These are phyloP conservation scores for Cryptococcus amylolentus DNA, from an alignment of 1,284 basidiomycete genomes.

Conservation along the genomic window DNA sequence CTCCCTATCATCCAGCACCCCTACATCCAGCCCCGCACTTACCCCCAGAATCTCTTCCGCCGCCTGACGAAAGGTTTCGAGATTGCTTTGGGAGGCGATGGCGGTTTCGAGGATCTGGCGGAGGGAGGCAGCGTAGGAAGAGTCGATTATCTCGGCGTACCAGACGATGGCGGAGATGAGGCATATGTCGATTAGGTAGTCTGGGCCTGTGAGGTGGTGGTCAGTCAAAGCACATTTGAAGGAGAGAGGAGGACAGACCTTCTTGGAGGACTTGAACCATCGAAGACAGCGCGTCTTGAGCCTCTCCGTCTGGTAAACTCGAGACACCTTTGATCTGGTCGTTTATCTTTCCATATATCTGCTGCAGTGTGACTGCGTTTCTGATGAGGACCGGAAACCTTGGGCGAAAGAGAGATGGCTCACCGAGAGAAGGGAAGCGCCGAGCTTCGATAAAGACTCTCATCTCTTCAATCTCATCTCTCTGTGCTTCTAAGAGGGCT, in stretches of 20 bases:
- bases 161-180: constrained; percentile 27
- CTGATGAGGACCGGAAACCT: neutral
- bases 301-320: neutral
- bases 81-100: constrained; percentile 15
- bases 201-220: constrained; percentile 22
- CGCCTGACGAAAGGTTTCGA: constrained; percentile 18
- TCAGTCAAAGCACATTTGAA: no score
- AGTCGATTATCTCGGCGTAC: constrained; percentile 30
- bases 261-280: constrained; percentile 21
- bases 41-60: constrained; percentile 20
- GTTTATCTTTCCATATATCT: constrained; percentile 22
- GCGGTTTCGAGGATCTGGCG: constrained; percentile 21
- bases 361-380: constrained; percentile 18
- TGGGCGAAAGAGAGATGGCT: neutral
- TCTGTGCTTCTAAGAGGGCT: constrained; percentile 23
- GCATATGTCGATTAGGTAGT: constrained; percentile 33
- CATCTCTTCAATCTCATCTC: constrained; percentile 20
- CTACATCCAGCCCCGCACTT: constrained; percentile 9
- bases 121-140: constrained; percentile 21
- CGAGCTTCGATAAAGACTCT: constrained; percentile 12
- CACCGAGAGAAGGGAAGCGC: constrained; percentile 21
- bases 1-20: constrained; percentile 21
- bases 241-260: constrained; percentile 11
- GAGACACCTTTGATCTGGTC: constrained; percentile 7
- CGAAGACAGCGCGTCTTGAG: neutral